Evolutionary conservation across 371 early-diverging fungal genomes (phyloP), one percentile per base, ranked within the genome.

Genomic region (Parasitella parasitica): DNA sequence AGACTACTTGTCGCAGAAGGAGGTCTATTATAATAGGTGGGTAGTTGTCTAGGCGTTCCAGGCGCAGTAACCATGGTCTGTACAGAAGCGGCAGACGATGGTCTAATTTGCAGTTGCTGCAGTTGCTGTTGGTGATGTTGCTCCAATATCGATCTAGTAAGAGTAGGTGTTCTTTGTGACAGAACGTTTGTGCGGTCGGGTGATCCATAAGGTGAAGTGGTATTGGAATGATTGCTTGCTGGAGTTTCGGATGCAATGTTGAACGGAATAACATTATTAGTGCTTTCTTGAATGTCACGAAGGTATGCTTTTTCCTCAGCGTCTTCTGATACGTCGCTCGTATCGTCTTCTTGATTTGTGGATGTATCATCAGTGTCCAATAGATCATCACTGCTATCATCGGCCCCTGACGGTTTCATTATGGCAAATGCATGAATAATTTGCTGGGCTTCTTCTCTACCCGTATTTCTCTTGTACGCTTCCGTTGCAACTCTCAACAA

Each of bases 401-500:
- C 67, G 15, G 67, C 70, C 3, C 63, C 71, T 8, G 73, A 70
- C 6, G 75, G 73, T 56, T 63, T 64, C 71, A 76, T 70, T 6
- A 66, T 54, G 4, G 75, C 71, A 59, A 77, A 75, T 41, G 75
- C 67, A 30, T 77, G 78, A 26, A 80, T 78, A 27, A 67, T 70
- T 20, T 53, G 55, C 26, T 66, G 71, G 35, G 71, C 71, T 49
- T 70, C 71, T 38, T 58, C 66, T 54, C 71, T 46, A 7, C 71
- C 66, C 2, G 54, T 18, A 24, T 66, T 66, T 15, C 57, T 70
- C 24, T 63, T 70, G 26, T 66, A 70, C 24, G 71, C 63, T 48
- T 70, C 70, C 13, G 66, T 37, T 50, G 70, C 66, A 37, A 62
- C 55, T 58, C 55, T 65, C 48, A 70, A 63, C 34, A 70, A 63